phyloP scores from a whole-genome alignment of 441 rosid species.

The Raphanus hybrid region DNA sequence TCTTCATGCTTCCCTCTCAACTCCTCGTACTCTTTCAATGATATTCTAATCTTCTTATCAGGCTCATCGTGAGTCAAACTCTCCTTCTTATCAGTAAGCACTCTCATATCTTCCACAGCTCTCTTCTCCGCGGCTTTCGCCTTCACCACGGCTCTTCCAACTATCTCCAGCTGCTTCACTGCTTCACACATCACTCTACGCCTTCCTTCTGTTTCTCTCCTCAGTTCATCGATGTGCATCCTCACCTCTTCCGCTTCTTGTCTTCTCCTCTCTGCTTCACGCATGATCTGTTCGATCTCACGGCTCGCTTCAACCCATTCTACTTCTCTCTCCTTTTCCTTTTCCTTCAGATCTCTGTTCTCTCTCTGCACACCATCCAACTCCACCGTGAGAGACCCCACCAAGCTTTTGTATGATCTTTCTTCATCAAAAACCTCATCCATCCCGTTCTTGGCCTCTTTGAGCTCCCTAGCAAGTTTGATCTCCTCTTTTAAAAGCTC shows the following conservation, averaged over 20 bases:
- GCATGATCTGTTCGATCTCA: conserved; percentile 41
- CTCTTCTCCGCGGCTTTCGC: conserved; percentile 60
- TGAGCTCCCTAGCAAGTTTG: conserved; percentile 61
- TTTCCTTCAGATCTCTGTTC: conserved; percentile 42
- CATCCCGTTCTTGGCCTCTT: conserved; percentile 59
- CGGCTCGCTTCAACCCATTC: conserved; percentile 39
- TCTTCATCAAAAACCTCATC: conserved; percentile 62
- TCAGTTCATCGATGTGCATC: conserved; percentile 43
- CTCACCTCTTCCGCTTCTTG: conserved; percentile 58
- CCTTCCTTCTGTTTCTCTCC: conserved; percentile 48
- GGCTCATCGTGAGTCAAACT: conserved; percentile 18
- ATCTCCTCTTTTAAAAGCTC: conserved; percentile 63
- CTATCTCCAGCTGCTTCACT: conserved; percentile 51
- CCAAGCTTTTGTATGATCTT: conserved; percentile 48
- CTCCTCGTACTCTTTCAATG: conserved; percentile 52
- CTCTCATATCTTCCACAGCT: conserved; percentile 58
- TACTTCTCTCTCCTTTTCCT: conserved; percentile 42
- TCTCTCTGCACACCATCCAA: conserved; percentile 55
- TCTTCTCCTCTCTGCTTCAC: conserved; percentile 58
- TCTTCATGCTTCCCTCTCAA: too few relatives aligned
- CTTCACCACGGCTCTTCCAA: conserved; percentile 51
- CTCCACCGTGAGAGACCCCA: conserved; percentile 49
- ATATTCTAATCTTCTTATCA: conserved; percentile 38
- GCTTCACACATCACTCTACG: conserved; percentile 43
- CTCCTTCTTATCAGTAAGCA: conserved; percentile 43